Evolutionary conservation across 2,329 filamentous ascomycete species (phyloP).

Genomic region (Trichoderma cornu-damae): DNA sequence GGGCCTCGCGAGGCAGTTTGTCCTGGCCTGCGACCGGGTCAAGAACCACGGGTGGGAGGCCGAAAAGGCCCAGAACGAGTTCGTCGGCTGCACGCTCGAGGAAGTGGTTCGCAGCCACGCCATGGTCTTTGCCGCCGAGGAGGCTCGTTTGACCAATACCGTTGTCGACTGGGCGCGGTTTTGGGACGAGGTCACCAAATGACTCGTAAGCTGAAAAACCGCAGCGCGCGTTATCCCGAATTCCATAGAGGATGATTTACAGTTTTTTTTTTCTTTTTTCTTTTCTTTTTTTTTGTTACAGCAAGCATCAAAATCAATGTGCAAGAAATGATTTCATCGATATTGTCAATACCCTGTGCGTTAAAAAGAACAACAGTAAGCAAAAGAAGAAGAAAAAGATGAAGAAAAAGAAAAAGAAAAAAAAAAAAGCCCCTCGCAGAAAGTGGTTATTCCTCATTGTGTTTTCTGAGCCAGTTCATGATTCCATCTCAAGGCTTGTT

Average conservation of each 20-base stretch:
- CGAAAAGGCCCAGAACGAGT: slow-evolving; percentile 64
- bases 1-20: slow-evolving; percentile 72
- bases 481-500: neutral
- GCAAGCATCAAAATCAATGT: no score
- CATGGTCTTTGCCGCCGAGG: slow-evolving; percentile 89
- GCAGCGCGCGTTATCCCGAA: no score
- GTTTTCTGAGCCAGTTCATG: neutral
- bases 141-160: slow-evolving; percentile 64
- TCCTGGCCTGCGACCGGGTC: slow-evolving; percentile 74
- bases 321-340: neutral
- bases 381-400: no score
- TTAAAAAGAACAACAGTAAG: neutral
- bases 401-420: no score
- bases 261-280: no score
- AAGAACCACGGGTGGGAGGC: slow-evolving; percentile 64
- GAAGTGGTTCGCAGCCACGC: slow-evolving; percentile 87
- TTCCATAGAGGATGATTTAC: no score
- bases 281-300: no score
- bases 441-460: neutral
- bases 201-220: neutral
- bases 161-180: slow-evolving; percentile 71
- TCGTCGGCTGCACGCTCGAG: slow-evolving; percentile 77
- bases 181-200: slow-evolving; percentile 52
- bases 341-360: slow-evolving; percentile 2
- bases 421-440: neutral